Evolutionary conservation across 208 protist species (phyloP).

Genomic region (Dictyostelium gargantuum): DNA sequence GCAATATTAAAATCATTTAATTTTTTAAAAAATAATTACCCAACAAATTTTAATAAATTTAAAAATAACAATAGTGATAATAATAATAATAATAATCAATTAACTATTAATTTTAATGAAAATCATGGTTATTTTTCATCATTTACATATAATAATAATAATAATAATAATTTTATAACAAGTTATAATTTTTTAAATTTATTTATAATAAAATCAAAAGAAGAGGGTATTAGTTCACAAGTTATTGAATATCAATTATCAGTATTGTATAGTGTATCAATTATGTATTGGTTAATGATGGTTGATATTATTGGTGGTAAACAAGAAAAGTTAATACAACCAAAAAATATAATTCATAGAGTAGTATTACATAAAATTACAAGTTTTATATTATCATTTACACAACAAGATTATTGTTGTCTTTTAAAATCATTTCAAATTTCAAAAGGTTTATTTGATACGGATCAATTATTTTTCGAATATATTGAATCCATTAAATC

Average conservation of each 20-base stretch:
- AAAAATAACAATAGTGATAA: neutral
- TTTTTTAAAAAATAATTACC: neutral
- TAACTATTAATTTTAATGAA: neutral
- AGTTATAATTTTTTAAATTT: neutral
- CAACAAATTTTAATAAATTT: neutral
- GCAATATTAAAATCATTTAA: neutral
- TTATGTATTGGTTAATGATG: neutral
- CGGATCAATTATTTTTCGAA: neutral
- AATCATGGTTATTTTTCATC: constrained; percentile 4
- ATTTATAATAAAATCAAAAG: neutral
- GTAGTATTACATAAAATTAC: neutral
- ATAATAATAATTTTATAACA: neutral
- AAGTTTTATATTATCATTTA: neutral
- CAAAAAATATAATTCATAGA: neutral
- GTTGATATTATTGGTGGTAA: neutral
- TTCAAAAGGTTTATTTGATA: neutral
- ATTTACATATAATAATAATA: neutral
- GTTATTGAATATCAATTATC: neutral
- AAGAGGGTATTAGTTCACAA: neutral
- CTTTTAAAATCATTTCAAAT: neutral
- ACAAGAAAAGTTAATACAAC: neutral
- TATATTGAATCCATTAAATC: neutral
- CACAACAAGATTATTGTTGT: neutral
- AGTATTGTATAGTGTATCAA: neutral
- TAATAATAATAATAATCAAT: neutral